Base-by-base conservation (phyloP, 2,329 filamentous ascomycete genomes). In the Ceratocystis destructans region DNA sequence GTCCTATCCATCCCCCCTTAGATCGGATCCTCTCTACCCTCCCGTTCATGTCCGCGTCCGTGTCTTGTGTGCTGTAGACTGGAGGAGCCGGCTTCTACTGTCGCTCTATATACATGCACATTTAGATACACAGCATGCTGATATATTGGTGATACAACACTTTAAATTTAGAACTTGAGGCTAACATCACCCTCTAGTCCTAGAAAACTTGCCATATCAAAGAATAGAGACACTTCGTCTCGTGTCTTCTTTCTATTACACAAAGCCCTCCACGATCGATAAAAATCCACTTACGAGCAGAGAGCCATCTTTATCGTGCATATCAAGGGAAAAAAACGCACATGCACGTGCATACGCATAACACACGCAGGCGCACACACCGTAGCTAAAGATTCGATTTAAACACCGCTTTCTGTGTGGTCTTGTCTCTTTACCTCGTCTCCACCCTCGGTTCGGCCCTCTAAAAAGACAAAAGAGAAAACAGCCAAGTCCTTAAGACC, bases 231-330 rank as follows among this genome's bases (percentile, higher is more conserved):
- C 22, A 53, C 22, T 53, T 28, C 22, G 48, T 53, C 48, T 28
- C 48, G 48, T 53, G 48, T 53, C 48, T 53, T 53, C 48, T 53
- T 53, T 53, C 48, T 10, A 53, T 53, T 53, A 53, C 48, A 53
- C 48, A 53, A 53, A 53, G 6, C 20, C 15, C 37, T 53, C 20
- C 15, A 15, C 48, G 22, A 28, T 53, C 48, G 48, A 53, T 53
- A 53, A 53, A 41, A 25, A 28, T 53, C 48, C 20, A 53, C 10
- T 25, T 15, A 28, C 48, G 48, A 53, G 20, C 20, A 25, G 48
- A 15, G 37, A 41, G 48, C 48, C 22, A 6, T 53, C 48, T 53
- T 15, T 28, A 59, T 59, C 55, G 31, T 37, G 55, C 55, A 59
- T 7, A 37, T 59, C 20, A 31, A 59, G 55, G 15, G n/a, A 37